Conservation (phyloP, 2,329 filamentous ascomycete genomes). For the Cercospora citrullina region DNA sequence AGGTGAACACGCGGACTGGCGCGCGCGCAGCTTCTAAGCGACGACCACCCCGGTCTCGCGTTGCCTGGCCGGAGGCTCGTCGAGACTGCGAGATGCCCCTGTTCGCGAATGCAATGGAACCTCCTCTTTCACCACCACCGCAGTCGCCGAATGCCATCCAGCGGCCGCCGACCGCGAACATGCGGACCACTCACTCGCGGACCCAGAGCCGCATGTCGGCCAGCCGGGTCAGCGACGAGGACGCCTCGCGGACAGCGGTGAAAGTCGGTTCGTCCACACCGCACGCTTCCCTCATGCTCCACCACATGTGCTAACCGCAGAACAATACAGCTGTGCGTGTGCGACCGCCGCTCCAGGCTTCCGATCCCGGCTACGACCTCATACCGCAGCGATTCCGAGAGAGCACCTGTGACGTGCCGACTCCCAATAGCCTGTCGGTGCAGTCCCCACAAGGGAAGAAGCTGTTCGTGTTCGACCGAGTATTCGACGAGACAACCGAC, state of each 20-base stretch:
- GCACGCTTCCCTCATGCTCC: background rate
- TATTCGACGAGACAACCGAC: constrained; percentile 78
- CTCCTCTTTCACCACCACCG: constrained; percentile 8
- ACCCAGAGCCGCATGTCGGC: constrained; percentile 25
- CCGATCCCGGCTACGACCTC: constrained; percentile 89
- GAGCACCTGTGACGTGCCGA: constrained; percentile 86
- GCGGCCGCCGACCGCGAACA: constrained; percentile 4
- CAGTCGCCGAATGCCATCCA: constrained; percentile 8
- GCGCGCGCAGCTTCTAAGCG: background rate
- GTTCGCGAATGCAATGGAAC: constrained; percentile 7
- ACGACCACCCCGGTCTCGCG: constrained; percentile 12
- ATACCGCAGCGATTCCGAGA: constrained; percentile 94
- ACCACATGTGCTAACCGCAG: constrained; percentile 17
- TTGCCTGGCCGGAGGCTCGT: constrained; percentile 4
- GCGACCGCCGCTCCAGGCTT: constrained; percentile 77
- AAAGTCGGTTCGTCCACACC: constrained; percentile 27
- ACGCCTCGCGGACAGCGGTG: constrained; percentile 25
- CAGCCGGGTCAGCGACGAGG: constrained; percentile 27
- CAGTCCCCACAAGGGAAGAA: constrained; percentile 92
- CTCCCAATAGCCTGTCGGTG: constrained; percentile 79
- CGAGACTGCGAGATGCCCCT: constrained; percentile 9
- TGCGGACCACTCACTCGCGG: constrained; percentile 17
- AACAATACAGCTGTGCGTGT: constrained; percentile 75
- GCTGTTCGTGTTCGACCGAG: constrained; percentile 93
- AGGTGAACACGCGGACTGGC: constrained; percentile 13